These are phyloP conservation scores for Pharnaceum exiguum DNA, from an alignment of 148 eudicot species.

Conservation along the genomic window DNA sequence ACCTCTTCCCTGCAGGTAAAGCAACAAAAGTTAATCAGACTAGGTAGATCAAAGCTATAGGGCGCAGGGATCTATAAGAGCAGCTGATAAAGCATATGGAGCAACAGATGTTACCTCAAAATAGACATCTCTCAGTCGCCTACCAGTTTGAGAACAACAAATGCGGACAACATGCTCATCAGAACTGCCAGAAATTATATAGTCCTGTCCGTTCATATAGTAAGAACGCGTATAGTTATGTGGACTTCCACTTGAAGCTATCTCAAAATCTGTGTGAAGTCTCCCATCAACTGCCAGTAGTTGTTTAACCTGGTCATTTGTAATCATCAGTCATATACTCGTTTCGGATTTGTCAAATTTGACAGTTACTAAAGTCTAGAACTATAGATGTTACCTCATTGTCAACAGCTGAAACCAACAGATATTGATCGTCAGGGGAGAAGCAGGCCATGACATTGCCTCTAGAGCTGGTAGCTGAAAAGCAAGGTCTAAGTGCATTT, in stretches of 20 bases:
- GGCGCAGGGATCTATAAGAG: not conserved
- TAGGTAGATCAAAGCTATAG: not conserved
- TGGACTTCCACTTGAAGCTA: constrained; percentile 77
- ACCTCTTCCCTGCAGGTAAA: constrained; percentile 59
- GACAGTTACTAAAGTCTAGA: not conserved
- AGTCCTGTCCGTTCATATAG: constrained; percentile 86
- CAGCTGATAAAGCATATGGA: not conserved
- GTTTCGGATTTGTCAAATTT: not conserved
- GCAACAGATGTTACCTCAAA: constrained; percentile 49
- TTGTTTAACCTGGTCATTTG: constrained; percentile 71
- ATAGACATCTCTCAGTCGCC: constrained; percentile 73
- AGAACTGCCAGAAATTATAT: constrained; percentile 84
- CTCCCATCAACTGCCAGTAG: constrained; percentile 91
- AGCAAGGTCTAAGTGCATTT: constrained; percentile 63
- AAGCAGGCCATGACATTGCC: constrained; percentile 98
- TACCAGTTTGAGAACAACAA: constrained; percentile 92
- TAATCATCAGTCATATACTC: not conserved
- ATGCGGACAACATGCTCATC: constrained; percentile 88
- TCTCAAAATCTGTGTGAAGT: constrained; percentile 67
- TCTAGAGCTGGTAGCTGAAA: constrained; percentile 74
- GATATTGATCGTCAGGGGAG: constrained; percentile 85
- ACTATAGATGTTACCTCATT: constrained; percentile 58
- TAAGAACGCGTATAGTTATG: constrained; percentile 94
- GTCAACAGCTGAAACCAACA: constrained; percentile 91
- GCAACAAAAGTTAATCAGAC: not conserved